Conservation (phyloP, 2,329 filamentous ascomycete species). For the Xylaria sp. region DNA sequence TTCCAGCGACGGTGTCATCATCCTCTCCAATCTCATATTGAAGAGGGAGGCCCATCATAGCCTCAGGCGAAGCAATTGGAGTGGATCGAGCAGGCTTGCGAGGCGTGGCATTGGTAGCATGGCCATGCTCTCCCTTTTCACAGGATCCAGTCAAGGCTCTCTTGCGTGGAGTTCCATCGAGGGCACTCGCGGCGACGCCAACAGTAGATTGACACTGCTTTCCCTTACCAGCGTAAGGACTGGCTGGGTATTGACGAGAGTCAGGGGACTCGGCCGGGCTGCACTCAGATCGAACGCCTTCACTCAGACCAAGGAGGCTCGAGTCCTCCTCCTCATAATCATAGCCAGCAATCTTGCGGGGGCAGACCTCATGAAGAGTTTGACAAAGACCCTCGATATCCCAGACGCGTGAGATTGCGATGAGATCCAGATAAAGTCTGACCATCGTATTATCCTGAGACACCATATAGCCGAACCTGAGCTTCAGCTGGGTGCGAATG, state of each 20-base stretch:
- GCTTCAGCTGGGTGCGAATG: slow-evolving; percentile 34
- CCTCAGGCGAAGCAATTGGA: too few species aligned
- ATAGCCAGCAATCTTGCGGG: too few species aligned
- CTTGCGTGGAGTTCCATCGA: background rate
- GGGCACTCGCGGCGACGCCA: too few species aligned
- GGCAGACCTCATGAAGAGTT: slow-evolving; percentile 42
- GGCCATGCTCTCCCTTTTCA: background rate
- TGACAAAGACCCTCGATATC: slow-evolving; percentile 55
- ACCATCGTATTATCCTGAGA: slow-evolving; percentile 24
- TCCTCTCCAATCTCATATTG: background rate
- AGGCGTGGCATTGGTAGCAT: background rate
- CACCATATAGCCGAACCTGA: slow-evolving; percentile 16
- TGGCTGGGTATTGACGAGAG: too few species aligned
- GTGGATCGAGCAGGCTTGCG: background rate
- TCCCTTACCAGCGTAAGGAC: too few species aligned
- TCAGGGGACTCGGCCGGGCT: too few species aligned
- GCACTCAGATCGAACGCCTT: too few species aligned
- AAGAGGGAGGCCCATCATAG: background rate
- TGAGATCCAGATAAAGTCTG: slow-evolving; percentile 41
- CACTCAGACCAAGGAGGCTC: background rate
- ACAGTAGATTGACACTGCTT: too few species aligned
- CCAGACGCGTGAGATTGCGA: slow-evolving; percentile 53
- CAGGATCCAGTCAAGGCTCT: background rate
- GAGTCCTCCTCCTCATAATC: background rate
- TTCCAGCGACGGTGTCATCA: background rate